These are phyloP conservation scores for Colletotrichum chrysophilum DNA, from an alignment of 2,329 filamentous ascomycete genomes.

Conservation along the genomic window DNA sequence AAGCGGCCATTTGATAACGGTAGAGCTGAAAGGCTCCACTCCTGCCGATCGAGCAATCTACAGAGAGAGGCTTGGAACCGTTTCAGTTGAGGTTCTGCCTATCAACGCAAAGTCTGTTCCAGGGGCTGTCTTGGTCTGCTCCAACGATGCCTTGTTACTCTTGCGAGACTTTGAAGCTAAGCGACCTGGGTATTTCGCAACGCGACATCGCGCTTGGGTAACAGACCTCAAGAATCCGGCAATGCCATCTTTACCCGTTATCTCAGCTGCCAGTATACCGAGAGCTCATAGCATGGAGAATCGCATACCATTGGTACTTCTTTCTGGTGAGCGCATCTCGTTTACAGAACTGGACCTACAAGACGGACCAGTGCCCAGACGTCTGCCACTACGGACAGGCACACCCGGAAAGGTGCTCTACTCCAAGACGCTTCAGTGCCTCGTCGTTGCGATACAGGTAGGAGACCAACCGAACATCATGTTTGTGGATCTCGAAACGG, in stretches of 20 bases:
- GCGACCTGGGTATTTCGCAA: slow-evolving; percentile 34
- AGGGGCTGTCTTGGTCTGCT: slow-evolving; percentile 47
- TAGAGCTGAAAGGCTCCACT: slow-evolving; percentile 29
- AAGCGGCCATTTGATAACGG: slow-evolving; percentile 54
- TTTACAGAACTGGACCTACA: slow-evolving; percentile 56
- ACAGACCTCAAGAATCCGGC: slow-evolving; percentile 54
- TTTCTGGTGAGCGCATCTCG: slow-evolving; percentile 55
- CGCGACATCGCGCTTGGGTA: slow-evolving; percentile 54
- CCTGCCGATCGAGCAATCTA: slow-evolving; percentile 29
- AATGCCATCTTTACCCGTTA: slow-evolving; percentile 51
- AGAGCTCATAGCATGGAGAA: slow-evolving; percentile 41
- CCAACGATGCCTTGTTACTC: slow-evolving; percentile 51
- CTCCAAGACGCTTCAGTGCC: slow-evolving; percentile 55
- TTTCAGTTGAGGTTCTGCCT: slow-evolving; percentile 40
- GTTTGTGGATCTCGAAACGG: slow-evolving; percentile 63
- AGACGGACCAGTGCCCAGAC: slow-evolving; percentile 53
- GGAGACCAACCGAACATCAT: slow-evolving; percentile 52
- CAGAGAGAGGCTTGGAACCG: slow-evolving; percentile 38
- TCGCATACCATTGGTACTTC: slow-evolving; percentile 51
- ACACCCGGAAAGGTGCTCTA: slow-evolving; percentile 60
- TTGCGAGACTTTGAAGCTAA: slow-evolving; percentile 42
- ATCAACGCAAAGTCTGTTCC: not conserved
- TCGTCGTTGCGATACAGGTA: slow-evolving; percentile 56
- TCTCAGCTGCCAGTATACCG: slow-evolving; percentile 49
- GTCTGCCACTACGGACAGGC: slow-evolving; percentile 46